These are phyloP conservation scores for Mycoemilia scoparia DNA, from an alignment of 192 early-diverging fungal genomes.

Conservation along the genomic window DNA sequence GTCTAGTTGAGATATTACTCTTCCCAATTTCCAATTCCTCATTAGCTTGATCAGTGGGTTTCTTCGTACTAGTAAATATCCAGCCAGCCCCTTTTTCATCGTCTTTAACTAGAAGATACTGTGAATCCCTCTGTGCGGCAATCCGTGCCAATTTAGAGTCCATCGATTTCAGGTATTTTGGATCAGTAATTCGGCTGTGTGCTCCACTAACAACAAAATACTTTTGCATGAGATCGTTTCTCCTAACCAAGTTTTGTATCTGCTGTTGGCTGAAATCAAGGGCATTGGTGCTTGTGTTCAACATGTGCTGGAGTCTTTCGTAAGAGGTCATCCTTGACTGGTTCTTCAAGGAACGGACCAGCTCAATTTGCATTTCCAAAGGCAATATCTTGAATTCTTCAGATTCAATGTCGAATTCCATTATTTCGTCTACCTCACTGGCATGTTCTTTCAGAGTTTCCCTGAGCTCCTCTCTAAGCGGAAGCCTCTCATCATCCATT, in stretches of 20 bases:
- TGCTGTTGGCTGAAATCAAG: constrained; percentile 83
- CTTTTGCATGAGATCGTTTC: constrained; percentile 75
- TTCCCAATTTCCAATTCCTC: neutral
- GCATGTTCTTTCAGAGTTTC: constrained; percentile 32
- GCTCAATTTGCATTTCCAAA: constrained; percentile 76
- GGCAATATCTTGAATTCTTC: constrained; percentile 54
- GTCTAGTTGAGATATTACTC: constrained; percentile 64
- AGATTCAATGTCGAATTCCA: constrained; percentile 61
- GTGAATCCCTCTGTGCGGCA: constrained; percentile 58
- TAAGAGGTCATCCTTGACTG: constrained; percentile 62
- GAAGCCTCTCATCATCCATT: too few relatives aligned
- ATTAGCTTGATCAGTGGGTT: neutral
- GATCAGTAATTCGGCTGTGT: constrained; percentile 6
- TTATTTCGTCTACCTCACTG: constrained; percentile 12
- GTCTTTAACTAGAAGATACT: constrained; percentile 77
- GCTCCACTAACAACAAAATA: constrained; percentile 32
- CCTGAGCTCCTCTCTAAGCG: too few relatives aligned
- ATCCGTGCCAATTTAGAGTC: constrained; percentile 32
- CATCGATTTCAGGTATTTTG: neutral
- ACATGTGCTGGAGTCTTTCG: constrained; percentile 52
- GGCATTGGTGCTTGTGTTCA: constrained; percentile 43
- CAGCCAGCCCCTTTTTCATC: constrained; percentile 52
- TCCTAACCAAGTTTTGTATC: constrained; percentile 60
- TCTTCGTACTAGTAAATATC: constrained; percentile 26
- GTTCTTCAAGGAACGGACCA: constrained; percentile 73